Evolutionary conservation across 352 stramenopile genomes (phyloP).

Genomic region (Globisporangium alternatum): DNA sequence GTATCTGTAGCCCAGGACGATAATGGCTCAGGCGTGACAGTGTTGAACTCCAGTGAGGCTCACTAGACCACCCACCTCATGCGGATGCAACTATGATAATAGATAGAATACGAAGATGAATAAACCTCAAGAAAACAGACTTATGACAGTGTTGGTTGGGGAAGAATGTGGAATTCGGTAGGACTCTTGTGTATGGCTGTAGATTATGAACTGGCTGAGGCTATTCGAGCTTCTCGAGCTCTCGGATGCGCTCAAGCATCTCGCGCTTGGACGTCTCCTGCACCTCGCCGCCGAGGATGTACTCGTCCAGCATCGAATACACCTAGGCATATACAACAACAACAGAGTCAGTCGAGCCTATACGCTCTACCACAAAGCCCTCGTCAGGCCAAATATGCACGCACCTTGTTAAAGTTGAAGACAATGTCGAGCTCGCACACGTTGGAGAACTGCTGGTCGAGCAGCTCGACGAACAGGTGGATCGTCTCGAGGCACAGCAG

Average conservation of each 20-base stretch:
- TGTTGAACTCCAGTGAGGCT: neutral
- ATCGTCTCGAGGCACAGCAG: constrained; percentile 97
- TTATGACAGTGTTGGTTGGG: neutral
- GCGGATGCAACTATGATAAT: constrained; percentile 2
- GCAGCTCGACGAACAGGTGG: constrained; percentile 97
- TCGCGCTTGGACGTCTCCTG: constrained; percentile 91
- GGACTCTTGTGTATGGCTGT: neutral
- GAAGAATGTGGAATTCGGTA: neutral
- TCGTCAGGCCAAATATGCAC: constrained; percentile 3
- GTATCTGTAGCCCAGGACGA: neutral
- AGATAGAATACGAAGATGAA: neutral
- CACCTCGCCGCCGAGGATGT: constrained; percentile 93
- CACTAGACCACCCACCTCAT: neutral
- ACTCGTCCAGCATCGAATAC: constrained; percentile 94
- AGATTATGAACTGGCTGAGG: neutral
- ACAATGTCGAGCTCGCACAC: constrained; percentile 98
- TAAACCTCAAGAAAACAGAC: neutral
- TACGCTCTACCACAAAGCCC: neutral
- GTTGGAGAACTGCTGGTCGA: constrained; percentile 98
- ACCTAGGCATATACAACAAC: constrained; percentile 35
- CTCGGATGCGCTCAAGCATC: constrained; percentile 90
- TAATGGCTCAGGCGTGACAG: neutral
- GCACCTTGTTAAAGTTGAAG: constrained; percentile 94
- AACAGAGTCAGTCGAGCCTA: neutral
- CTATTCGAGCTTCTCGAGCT: constrained; percentile 92